Evolutionary conservation across 805 yeast genomes (phyloP), one percentile per base, ranked within the genome.

Genomic region (Nakazawaea ishiwadae): DNA sequence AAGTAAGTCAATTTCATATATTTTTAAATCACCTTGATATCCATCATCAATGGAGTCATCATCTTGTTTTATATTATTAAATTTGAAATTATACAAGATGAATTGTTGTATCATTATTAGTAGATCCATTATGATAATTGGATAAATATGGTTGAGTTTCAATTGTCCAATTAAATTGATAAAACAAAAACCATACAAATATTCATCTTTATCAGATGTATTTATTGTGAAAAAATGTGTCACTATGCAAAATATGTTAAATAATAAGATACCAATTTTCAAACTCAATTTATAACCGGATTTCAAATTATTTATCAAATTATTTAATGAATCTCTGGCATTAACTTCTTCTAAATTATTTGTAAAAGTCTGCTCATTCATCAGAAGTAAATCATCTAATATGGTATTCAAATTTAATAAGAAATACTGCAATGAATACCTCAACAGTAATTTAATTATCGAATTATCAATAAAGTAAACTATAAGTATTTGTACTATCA

Each of bases 111-210:
- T 16, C 8, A 47, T 19, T 3, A 58, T 44, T 3, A 40, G 12
- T 5, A 49, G 10, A 39, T 59, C 64, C 11, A 56, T 31, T 1
- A 39, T 4, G 2, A 56, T 16, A 3, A 58, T 26, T 3, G 45
- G 53, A 2, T 36, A 4, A 15, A 18, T 35, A 16, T 34, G 40
- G 3, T 41, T 20, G 4, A 44, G 29, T 14, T 44, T 44, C 27
- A 49, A 37, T 37, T 59, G 59, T 6, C 64, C 64, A 10, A 59
- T 48, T 18, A 59, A 39, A 37, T 56, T 51, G 35, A 59, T 48
- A 36, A 57, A 49, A 5, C 52, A 38, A 3, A 55, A 46, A 10
- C 47, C 45, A 39, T 52, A 48, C 3, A 34, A 37, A 37, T 51
- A 58, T 27, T 47, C 50, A n/a, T 24, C 37, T 11, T 29, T 10